phyloP scores from a whole-genome alignment of 805 yeast species.

The Jamesozyma spencerorum region DNA sequence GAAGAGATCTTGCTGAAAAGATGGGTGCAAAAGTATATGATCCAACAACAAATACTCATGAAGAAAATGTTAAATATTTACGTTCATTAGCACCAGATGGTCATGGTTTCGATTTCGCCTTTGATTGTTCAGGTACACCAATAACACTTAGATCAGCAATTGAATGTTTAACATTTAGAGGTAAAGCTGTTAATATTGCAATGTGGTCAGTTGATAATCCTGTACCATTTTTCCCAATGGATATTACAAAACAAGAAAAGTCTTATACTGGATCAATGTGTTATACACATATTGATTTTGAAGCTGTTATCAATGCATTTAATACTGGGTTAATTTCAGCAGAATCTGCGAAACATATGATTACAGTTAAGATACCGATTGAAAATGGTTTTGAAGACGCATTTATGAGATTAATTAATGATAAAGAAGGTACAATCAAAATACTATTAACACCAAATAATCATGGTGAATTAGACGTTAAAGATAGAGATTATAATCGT shows the following conservation, averaged over 20 bases:
- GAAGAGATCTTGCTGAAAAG: slow-evolving; percentile 42
- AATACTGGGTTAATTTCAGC: slow-evolving; percentile 37
- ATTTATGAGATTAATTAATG: slow-evolving; percentile 37
- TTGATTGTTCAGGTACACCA: slow-evolving; percentile 45
- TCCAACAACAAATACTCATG: slow-evolving; percentile 35
- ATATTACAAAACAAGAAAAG: slow-evolving; percentile 46
- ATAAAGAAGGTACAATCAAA: slow-evolving; percentile 51
- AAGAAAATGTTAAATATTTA: slow-evolving; percentile 31
- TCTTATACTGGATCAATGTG: slow-evolving; percentile 53
- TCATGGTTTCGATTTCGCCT: slow-evolving; percentile 42
- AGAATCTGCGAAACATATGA: slow-evolving; percentile 38
- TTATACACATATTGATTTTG: slow-evolving; percentile 49
- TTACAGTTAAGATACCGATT: slow-evolving; percentile 44
- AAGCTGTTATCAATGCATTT: slow-evolving; percentile 46
- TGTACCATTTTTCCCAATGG: slow-evolving; percentile 45
- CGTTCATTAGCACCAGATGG: slow-evolving; percentile 35
- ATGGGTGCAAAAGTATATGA: slow-evolving; percentile 44
- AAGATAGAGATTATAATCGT: slow-evolving; percentile 3
- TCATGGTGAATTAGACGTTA: slow-evolving; percentile 27
- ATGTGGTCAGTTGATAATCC: slow-evolving; percentile 48
- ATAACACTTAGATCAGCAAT: slow-evolving; percentile 45
- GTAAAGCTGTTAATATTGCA: slow-evolving; percentile 55
- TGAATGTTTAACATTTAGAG: slow-evolving; percentile 43
- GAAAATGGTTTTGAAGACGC: slow-evolving; percentile 46
- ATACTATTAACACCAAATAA: slow-evolving; percentile 43